Evolutionary conservation across 257 asterid genomes (phyloP), one percentile per base, ranked within the genome.

Genomic region (Nicotiana paniculata): DNA sequence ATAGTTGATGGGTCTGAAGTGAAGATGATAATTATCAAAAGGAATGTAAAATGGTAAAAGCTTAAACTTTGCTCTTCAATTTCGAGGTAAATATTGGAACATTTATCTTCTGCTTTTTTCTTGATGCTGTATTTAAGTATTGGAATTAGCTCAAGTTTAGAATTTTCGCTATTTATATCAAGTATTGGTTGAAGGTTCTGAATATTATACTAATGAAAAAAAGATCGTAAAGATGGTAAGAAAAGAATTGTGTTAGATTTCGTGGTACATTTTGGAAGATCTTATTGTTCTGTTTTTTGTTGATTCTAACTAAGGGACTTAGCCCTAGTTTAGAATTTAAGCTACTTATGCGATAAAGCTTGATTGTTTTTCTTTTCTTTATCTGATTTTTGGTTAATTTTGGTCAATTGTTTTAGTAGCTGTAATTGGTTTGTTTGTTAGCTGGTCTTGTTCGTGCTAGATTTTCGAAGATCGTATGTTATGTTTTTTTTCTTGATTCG

Each of bases 1-100:
- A 70, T 81, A 74, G 82, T 1, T 63, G 84, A 85, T 33, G 83
- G 82, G 3, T 79, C 83, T 15, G 7, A 69, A 66, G 82, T 13
- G 8, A 69, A 66, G 81, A 30, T 35, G 87, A 84, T 18, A 88
- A 62, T 43, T 86, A 85, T 21, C 77, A n/a, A 39, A 87, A 75
- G 32, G 79, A 39, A 68, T 79, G 7, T 70, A 63, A 85, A 84
- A 83, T 30, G 78, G 87, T 37, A 37, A 37, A 37, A 37, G 43
- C 43, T 5, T 6, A 51, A 10, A 69, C 13, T 15, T 54, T 54
- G 11, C 13, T 54, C 17, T 54, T 54, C 4, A 15, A 54, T 54
- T 54, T 48, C 15, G 54, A 9, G 54, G 54, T 48, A 48, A 15
- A 53, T 53, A 12, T 53, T 39, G 4, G 32, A 37, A n/a, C 18